Percentiles rank a stretch among this genome's conserved stretches.
phyloP scores from a whole-genome alignment of 1,284 basidiomycete genomes.

The Agaricales sp. region DNA sequence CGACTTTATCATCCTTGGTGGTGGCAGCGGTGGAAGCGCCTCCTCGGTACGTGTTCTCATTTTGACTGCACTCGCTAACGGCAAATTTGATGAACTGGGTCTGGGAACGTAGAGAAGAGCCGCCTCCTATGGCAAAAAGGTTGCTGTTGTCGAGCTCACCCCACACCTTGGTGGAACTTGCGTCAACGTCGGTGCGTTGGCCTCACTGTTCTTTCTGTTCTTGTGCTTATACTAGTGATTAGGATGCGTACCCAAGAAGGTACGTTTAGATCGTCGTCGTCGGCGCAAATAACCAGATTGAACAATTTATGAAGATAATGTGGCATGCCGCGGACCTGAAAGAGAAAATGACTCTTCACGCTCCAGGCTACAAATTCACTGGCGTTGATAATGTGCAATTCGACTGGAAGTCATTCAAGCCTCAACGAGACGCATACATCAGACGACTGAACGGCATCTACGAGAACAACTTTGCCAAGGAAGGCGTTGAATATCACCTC shows the following conservation, averaged over 20 bases:
- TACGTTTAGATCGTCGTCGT: conserved; percentile 14
- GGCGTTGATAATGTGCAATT: conserved; percentile 54
- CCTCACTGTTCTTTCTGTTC: background rate
- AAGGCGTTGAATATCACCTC: conserved; percentile 82
- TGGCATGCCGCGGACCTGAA: conserved; percentile 96
- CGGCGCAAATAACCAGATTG: background rate
- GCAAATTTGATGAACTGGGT: conserved; percentile 5
- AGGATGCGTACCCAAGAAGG: conserved; percentile 89
- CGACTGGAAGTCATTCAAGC: conserved; percentile 87
- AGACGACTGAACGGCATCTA: conserved; percentile 88
- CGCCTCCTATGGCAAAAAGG: conserved; percentile 89
- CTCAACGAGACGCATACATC: conserved; percentile 94
- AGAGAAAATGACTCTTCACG: conserved; percentile 75
- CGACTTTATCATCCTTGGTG: conserved; percentile 77
- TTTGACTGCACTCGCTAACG: conserved; percentile 1
- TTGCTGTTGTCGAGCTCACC: conserved; percentile 79
- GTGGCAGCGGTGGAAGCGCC: conserved; percentile 76
- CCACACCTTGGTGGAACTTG: conserved; percentile 88
- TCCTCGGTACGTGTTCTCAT: conserved; percentile 44
- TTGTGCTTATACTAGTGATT: conserved; percentile 4
- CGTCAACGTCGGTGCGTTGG: conserved; percentile 78
- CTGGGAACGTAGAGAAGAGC: conserved; percentile 84
- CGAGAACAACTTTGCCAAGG: conserved; percentile 79
- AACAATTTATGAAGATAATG: conserved; percentile 69
- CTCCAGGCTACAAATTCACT: conserved; percentile 72